Evolutionary conservation across 2,329 filamentous ascomycete genomes (phyloP), one percentile per base, ranked within the genome.

Genomic region (Botrytis fragariae): DNA sequence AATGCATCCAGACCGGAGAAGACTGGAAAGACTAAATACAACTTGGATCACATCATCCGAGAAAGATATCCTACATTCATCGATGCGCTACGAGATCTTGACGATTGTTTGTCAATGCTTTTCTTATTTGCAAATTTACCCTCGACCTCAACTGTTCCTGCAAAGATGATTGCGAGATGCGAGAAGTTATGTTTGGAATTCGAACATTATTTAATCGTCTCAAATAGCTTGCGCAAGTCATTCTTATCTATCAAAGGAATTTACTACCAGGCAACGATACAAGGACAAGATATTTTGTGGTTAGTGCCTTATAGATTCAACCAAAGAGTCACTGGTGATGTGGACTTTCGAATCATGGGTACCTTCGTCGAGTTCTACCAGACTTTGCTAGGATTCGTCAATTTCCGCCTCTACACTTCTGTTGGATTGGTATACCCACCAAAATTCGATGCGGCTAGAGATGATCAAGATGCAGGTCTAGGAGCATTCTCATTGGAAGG

Each of bases 361-460:
- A 99, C 96, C 7, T 99, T 99, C 81, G 91, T 99, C 77, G 95
- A 99, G 83, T 99, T 99, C 83, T 99, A 99, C 86, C 97, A 97
- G 80, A 98, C 95, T 7, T 87, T 99, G 22, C 87, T 99, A 32
- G 93, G 95, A 74, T 99, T 99, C 80, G 91, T 98, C 84, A 98
- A 99, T 87, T 99, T 94, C 87, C 88, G 94, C 76, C 87, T 99
- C 64, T 99, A 98, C 85, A 97, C 94, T 1, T 91, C 93, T 0
- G 86, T 97, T 76, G 96, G 96, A 14, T 85, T 99, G 75, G 94
- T 98, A 73, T 99, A 99, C 81, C 96, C 96, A 29, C 96, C 96
- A 75, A 97, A 94, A 83, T 98, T 98, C 79, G 94, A 98, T 81
- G 86, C 89, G 78, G 87, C 87, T 81, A 95, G 93, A 84, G 96